Evolutionary conservation across 2,329 filamentous ascomycete genomes (phyloP).

Genomic region (Talaromyces atroroseus): DNA sequence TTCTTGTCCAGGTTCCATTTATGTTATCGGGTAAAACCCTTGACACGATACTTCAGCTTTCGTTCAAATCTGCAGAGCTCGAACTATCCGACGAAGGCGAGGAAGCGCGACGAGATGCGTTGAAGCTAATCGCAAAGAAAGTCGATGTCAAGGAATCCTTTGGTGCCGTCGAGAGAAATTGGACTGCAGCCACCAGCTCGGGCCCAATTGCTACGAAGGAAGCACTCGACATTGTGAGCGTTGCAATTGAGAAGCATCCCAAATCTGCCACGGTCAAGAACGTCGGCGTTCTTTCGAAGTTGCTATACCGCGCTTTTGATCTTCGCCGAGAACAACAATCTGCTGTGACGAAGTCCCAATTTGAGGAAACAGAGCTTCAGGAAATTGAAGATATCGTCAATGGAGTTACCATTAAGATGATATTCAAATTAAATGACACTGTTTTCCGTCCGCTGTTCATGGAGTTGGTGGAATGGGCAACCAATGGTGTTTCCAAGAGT

Average conservation of each 20-base stretch:
- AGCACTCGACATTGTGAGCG: slow-evolving; percentile 62
- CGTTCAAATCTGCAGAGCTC: slow-evolving; percentile 64
- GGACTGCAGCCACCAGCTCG: slow-evolving; percentile 57
- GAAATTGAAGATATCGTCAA: slow-evolving; percentile 61
- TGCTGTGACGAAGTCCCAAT: slow-evolving; percentile 25
- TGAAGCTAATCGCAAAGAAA: slow-evolving; percentile 69
- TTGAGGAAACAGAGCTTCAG: slow-evolving; percentile 46
- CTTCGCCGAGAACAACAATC: slow-evolving; percentile 37
- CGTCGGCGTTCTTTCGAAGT: slow-evolving; percentile 59
- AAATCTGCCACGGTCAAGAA: slow-evolving; percentile 78
- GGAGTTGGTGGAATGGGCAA: slow-evolving; percentile 77
- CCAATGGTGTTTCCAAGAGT: slow-evolving; percentile 55
- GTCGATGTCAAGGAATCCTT: slow-evolving; percentile 74
- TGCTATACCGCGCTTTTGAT: slow-evolving; percentile 52
- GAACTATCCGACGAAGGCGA: slow-evolving; percentile 58
- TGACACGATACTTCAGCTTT: slow-evolving; percentile 64
- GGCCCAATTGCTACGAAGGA: slow-evolving; percentile 64
- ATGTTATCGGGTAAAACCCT: slow-evolving; percentile 77
- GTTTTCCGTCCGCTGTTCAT: slow-evolving; percentile 89
- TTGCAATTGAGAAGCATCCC: slow-evolving; percentile 68
- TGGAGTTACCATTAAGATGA: slow-evolving; percentile 75
- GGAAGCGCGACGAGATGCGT: slow-evolving; percentile 62
- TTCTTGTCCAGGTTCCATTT: slow-evolving; percentile 79
- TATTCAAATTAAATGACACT: slow-evolving; percentile 93
- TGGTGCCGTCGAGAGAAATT: slow-evolving; percentile 65